phyloP scores from a whole-genome alignment of 306 rosid species.

The Pueraria montana region DNA sequence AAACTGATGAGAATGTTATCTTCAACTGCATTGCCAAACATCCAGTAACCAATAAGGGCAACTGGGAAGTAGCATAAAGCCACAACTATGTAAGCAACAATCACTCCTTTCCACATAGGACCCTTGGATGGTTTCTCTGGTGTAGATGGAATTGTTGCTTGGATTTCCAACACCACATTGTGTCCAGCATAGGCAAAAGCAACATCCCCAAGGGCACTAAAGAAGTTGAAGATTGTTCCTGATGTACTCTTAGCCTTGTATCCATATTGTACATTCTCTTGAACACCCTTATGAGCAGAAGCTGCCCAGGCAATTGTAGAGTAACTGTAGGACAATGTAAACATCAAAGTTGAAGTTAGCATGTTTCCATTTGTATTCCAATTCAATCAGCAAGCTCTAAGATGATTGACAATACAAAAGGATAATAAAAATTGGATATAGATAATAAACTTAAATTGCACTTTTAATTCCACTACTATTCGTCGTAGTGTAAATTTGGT shows the following conservation, averaged over 20 bases:
- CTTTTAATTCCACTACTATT: background rate
- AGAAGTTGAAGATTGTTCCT: slow-evolving; percentile 64
- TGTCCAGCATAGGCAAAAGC: slow-evolving; percentile 90
- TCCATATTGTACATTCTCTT: slow-evolving; percentile 55
- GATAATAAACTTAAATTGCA: background rate
- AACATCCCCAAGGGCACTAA: slow-evolving; percentile 69
- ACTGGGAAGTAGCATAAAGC: slow-evolving; percentile 89
- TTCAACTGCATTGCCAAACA: slow-evolving; percentile 68
- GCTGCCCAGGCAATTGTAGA: slow-evolving; percentile 82
- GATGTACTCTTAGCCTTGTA: slow-evolving; percentile 43
- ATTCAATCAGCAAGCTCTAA: background rate
- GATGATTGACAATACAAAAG: background rate
- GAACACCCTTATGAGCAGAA: slow-evolving; percentile 67
- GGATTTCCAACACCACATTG: slow-evolving; percentile 85
- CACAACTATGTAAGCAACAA: slow-evolving; percentile 70
- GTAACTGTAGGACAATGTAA: slow-evolving; percentile 60
- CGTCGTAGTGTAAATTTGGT: no score
- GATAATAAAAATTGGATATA: background rate
- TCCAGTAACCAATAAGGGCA: slow-evolving; percentile 65
- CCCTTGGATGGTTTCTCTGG: slow-evolving; percentile 81
- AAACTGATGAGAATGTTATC: slow-evolving; percentile 70
- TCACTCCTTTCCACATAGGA: slow-evolving; percentile 83
- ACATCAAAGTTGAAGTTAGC: background rate
- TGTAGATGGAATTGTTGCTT: slow-evolving; percentile 87
- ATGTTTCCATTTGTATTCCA: background rate